A percentile compares a stretch with the other conserved stretches of the same genome.
phyloP scores from a whole-genome alignment of 2,329 filamentous ascomycete genomes.

The Cryphonectria parasitica region DNA sequence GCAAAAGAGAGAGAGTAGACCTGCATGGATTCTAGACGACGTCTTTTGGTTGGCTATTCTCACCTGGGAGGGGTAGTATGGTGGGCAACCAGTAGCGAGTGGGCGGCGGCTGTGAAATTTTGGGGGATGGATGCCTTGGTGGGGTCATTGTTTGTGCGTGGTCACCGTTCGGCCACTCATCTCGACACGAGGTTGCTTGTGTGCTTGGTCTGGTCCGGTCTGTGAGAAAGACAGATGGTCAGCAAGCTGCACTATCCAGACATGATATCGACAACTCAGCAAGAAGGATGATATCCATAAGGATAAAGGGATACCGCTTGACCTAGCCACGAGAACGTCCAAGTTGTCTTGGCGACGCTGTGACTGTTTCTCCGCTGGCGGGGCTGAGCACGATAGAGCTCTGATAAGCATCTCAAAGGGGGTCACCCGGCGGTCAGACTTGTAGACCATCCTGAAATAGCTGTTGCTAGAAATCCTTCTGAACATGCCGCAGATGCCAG shows the following conservation, averaged over 20 bases:
- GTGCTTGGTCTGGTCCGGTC: background rate
- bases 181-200: background rate
- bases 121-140: background rate
- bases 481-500: background rate
- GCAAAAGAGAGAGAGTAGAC: background rate
- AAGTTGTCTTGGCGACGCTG: conserved; percentile 7
- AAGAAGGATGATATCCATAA: background rate
- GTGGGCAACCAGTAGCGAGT: background rate
- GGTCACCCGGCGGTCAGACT: background rate
- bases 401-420: background rate
- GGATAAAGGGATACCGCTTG: conserved; percentile 7
- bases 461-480: background rate
- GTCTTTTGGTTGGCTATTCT: background rate
- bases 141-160: background rate
- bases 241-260: background rate
- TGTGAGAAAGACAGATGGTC: background rate
- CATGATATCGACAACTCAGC: conserved; percentile 1
- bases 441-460: background rate
- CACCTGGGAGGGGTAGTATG: background rate
- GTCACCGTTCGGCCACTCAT: background rate
- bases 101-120: background rate
- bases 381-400: background rate
- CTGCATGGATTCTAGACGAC: background rate
- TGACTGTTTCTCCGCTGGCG: background rate
- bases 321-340: background rate